Conservation (phyloP, 2,329 filamentous ascomycete species). For the Alternaria gaisen region DNA sequence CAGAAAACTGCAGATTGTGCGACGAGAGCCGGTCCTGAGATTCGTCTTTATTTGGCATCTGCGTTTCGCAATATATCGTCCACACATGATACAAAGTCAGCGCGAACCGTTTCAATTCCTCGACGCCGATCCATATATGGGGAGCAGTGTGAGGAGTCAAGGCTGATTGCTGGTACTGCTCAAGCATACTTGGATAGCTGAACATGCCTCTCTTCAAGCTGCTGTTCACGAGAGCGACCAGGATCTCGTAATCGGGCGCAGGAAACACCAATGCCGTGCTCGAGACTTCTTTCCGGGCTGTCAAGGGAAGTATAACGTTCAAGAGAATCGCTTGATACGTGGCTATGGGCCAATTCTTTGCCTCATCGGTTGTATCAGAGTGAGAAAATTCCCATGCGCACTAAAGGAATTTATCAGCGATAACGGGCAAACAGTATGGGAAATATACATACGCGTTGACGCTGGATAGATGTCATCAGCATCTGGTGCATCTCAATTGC, state of each 20-base stretch:
- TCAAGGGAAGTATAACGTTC: neutral
- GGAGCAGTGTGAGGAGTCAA: neutral
- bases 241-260: neutral
- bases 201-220: neutral
- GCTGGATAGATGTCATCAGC: neutral
- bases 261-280: neutral
- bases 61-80: neutral
- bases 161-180: neutral
- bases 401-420: neutral
- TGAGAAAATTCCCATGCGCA: neutral
- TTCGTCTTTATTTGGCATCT: neutral
- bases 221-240: neutral
- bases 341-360: neutral
- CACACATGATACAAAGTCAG: neutral
- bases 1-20: neutral
- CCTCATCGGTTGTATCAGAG: neutral
- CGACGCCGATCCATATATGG: neutral
- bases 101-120: neutral
- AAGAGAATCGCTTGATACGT: neutral
- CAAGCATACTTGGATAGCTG: neutral
- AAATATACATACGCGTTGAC: neutral
- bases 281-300: neutral
- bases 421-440: neutral
- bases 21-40: neutral
- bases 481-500: neutral